Base-by-base conservation (phyloP, 805 yeast genomes). In the Tetrapisispora phaffii region DNA sequence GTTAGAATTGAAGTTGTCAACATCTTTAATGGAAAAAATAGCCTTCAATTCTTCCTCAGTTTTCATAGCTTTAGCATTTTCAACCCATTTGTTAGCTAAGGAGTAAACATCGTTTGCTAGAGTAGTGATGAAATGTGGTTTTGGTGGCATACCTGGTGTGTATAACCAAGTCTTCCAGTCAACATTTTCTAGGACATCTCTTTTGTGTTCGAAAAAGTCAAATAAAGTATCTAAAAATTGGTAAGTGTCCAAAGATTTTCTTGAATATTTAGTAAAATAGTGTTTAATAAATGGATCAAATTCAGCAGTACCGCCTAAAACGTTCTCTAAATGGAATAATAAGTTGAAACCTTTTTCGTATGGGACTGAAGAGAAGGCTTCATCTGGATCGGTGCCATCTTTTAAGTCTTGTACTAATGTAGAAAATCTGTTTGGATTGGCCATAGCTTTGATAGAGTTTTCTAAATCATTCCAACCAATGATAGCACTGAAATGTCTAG, bases 331-430 rank as follows among this genome's bases (percentile, higher is more conserved):
- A 54, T 79, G 77, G 67, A 77, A 85, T 47, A 89, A 70, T 56
- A 88, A 72, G 53, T 82, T 85, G 55, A 81, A 83, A 7, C 96
- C 96, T 63, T 87, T 87, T 62, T 88, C 96, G 64, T 88, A 88
- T 2, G 96, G 96, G 39, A 88, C 94, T 1, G 84, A 71, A 29
- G 87, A 79, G 64, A 86, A 88, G 0, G 94, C 82, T 55, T 87
- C 95, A 64, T 88, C 96, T 6, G 96, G 96, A 59, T 86, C 95
- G 36, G 75, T 68, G 39, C 77, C 73, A 56, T 76, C 80, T 56
- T 81, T 73, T 55, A 87, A 72, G 60, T 84, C 73, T 56, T 84
- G 89, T 20, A 85, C 79, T 54, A 88, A 73, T 40, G 76, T 72
- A 28, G 83, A 69, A 67, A 75, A 81, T 59, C 78, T 66, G 46